Evolutionary conservation across 2,329 filamentous ascomycete species (phyloP).

Genomic region (Aureobasidium sp.): DNA sequence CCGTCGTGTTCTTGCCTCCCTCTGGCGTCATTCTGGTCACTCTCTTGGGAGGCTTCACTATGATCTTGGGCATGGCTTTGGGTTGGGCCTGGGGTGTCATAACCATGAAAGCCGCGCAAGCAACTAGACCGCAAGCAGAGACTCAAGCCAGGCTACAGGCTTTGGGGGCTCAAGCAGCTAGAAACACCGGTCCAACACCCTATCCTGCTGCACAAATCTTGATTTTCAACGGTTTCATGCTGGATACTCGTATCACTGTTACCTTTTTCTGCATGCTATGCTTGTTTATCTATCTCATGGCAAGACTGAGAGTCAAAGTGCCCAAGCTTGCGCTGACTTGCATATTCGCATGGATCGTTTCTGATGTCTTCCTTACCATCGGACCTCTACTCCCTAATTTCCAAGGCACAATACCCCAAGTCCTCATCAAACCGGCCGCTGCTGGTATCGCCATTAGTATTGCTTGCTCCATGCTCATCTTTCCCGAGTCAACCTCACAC

Average conservation of each 20-base stretch:
- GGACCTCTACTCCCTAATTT: constrained; percentile 9
- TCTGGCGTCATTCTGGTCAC: constrained; percentile 9
- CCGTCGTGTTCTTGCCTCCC: constrained; percentile 9
- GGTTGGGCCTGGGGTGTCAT: constrained; percentile 12
- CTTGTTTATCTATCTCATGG: constrained; percentile 13
- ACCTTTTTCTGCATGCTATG: constrained; percentile 14
- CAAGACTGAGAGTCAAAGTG: constrained; percentile 2
- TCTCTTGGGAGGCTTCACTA: constrained; percentile 2
- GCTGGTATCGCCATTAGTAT: constrained; percentile 8
- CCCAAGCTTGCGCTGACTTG: constrained; percentile 10
- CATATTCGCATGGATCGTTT: constrained; percentile 12
- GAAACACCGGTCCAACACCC: background rate
- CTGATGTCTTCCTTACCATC: constrained; percentile 9
- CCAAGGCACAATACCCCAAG: constrained; percentile 9
- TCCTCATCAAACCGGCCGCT: constrained; percentile 11
- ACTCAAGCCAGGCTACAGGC: background rate
- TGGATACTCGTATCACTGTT: constrained; percentile 9
- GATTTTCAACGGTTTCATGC: constrained; percentile 10
- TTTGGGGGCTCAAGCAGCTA: background rate
- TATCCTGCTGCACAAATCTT: background rate
- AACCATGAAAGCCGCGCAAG: constrained; percentile 8
- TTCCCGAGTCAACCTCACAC: constrained; percentile 12
- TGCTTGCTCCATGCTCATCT: constrained; percentile 12
- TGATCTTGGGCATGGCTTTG: constrained; percentile 11
- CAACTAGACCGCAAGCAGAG: constrained; percentile 8